Conservation (phyloP, 495 filamentous ascomycete species). For the Talaromyces adpressus region DNA sequence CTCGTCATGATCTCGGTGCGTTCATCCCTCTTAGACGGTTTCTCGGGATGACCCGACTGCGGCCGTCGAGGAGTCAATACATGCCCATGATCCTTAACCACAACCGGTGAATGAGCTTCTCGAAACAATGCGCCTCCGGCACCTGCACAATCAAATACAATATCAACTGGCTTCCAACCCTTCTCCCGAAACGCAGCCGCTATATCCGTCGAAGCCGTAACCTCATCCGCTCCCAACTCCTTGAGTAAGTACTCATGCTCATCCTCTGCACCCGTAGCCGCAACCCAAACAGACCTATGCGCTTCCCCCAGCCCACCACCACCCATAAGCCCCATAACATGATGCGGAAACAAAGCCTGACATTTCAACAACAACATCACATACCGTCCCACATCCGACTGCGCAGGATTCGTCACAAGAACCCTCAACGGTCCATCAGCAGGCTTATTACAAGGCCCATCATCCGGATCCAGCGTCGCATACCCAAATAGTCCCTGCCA, state of each 20-base stretch:
- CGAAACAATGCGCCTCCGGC: slow-evolving; percentile 24
- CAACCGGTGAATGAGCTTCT: slow-evolving; percentile 23
- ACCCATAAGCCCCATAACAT: slow-evolving; percentile 15
- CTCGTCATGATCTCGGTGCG: slow-evolving; percentile 14
- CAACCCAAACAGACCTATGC: slow-evolving; percentile 24
- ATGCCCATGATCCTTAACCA: slow-evolving; percentile 28
- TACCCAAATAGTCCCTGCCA: slow-evolving; percentile 55
- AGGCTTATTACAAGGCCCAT: slow-evolving; percentile 8
- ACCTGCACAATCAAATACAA: slow-evolving; percentile 31
- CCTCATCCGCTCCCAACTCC: slow-evolving; percentile 25
- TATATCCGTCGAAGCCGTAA: slow-evolving; percentile 20
- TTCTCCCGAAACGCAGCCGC: slow-evolving; percentile 23
- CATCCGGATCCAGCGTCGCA: slow-evolving; percentile 26
- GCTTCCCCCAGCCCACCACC: background rate
- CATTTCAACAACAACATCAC: slow-evolving; percentile 30
- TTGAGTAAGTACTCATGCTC: slow-evolving; percentile 22
- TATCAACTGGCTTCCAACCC: slow-evolving; percentile 28
- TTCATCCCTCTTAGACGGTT: slow-evolving; percentile 3
- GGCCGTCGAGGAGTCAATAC: slow-evolving; percentile 22
- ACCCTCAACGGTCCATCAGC: slow-evolving; percentile 21
- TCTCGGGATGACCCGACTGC: slow-evolving; percentile 4
- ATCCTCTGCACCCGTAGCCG: slow-evolving; percentile 26
- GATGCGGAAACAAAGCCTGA: slow-evolving; percentile 22
- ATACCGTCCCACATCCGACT: slow-evolving; percentile 31
- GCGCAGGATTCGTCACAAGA: slow-evolving; percentile 31